phyloP scores from a whole-genome alignment of 2,329 filamentous ascomycete genomes.

The Cercospora berteroae region DNA sequence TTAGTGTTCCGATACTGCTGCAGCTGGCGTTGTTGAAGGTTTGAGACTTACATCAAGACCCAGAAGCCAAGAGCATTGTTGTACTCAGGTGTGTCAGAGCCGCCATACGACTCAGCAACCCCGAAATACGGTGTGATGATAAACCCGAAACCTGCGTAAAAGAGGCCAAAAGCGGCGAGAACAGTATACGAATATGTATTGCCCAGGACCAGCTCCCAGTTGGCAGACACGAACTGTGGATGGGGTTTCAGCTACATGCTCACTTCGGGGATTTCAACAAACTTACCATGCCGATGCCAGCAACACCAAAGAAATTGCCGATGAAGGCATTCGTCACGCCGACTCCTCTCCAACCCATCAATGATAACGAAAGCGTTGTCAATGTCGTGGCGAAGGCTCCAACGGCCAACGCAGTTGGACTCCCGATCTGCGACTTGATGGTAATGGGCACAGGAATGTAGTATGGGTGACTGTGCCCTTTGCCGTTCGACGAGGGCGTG shows the following conservation, averaged over 20 bases:
- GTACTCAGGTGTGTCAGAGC: slow-evolving; percentile 42
- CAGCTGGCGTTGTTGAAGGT: background rate
- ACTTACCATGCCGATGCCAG: slow-evolving; percentile 51
- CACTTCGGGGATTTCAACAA: background rate
- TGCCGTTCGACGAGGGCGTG: slow-evolving; percentile 14
- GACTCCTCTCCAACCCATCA: slow-evolving; percentile 57
- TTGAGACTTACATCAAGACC: slow-evolving; percentile 42
- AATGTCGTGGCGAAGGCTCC: slow-evolving; percentile 56
- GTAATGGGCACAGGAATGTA: slow-evolving; percentile 36
- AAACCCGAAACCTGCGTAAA: slow-evolving; percentile 52
- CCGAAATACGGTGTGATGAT: slow-evolving; percentile 51
- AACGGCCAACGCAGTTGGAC: slow-evolving; percentile 49
- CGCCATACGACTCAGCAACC: slow-evolving; percentile 46
- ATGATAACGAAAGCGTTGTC: slow-evolving; percentile 53
- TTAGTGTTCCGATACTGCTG: slow-evolving; percentile 3
- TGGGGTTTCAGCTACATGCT: background rate
- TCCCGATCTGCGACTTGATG: slow-evolving; percentile 34
- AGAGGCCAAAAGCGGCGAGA: slow-evolving; percentile 56
- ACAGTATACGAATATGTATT: slow-evolving; percentile 55
- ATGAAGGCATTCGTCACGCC: slow-evolving; percentile 53
- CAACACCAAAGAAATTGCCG: slow-evolving; percentile 55
- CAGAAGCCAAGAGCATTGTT: slow-evolving; percentile 54
- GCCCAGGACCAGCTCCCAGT: slow-evolving; percentile 55
- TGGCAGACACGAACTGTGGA: slow-evolving; percentile 47
- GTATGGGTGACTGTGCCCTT: slow-evolving; percentile 20